Percentiles rank a stretch among this genome's conserved stretches.
These are phyloP conservation scores for Datura wrightii DNA, from an alignment of 257 asterid genomes.

Conservation along the genomic window DNA sequence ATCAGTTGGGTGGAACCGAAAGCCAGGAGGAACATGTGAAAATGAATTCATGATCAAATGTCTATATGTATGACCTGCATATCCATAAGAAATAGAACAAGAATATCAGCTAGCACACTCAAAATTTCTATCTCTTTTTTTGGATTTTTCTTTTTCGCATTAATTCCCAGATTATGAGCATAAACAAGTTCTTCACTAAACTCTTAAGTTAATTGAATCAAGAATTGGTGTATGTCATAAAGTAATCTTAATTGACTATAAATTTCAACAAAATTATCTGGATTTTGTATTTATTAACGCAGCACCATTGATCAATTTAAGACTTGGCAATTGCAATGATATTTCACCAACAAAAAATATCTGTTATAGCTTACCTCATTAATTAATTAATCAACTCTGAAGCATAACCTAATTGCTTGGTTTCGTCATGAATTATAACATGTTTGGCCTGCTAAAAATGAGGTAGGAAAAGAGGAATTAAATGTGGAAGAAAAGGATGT, in stretches of 20 bases:
- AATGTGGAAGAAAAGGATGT: neutral
- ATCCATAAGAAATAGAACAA: neutral
- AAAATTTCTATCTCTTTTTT: neutral
- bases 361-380: neutral
- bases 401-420: neutral
- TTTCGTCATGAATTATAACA: neutral
- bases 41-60: slow-evolving; percentile 59
- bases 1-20: slow-evolving; percentile 91
- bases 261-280: neutral
- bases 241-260: neutral
- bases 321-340: neutral
- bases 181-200: no score
- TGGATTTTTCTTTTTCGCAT: neutral
- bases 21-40: slow-evolving; percentile 92
- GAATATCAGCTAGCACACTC: neutral
- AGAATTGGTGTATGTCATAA: neutral
- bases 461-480: neutral
- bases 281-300: neutral
- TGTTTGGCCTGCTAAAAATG: neutral
- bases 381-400: neutral
- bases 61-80: slow-evolving; percentile 38
- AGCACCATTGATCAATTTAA: neutral
- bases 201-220: neutral
- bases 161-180: neutral
- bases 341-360: neutral